phyloP scores from a whole-genome alignment of 257 asterid genomes.

The Henckelia pumila region DNA sequence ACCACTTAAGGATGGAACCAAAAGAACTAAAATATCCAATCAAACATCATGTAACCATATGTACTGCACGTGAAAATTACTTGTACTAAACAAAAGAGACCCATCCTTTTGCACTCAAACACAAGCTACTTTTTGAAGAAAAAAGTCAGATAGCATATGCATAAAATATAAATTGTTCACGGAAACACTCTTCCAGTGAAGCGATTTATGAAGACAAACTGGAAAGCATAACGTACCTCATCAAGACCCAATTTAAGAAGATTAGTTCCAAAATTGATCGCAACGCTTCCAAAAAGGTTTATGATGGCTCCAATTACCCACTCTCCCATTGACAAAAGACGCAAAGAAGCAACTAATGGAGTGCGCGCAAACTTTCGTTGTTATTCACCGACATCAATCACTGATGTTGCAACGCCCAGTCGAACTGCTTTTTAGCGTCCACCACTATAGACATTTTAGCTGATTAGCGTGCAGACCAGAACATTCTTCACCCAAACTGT shows the following conservation, averaged over 20 bases:
- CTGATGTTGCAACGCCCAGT: slow-evolving; percentile 9
- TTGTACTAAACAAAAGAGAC: no score
- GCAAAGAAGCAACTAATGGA: slow-evolving; percentile 23
- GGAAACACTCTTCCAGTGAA: neutral
- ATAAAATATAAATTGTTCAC: slow-evolving; percentile 8
- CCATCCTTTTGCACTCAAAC: no score
- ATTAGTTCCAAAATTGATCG: slow-evolving; percentile 96
- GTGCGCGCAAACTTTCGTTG: neutral
- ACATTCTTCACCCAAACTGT: neutral
- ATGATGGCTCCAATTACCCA: slow-evolving; percentile 95
- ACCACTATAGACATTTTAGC: neutral
- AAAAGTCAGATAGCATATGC: neutral
- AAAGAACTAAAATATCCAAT: no score
- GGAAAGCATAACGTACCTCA: slow-evolving; percentile 49
- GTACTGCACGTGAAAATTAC: no score
- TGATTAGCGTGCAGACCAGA: neutral
- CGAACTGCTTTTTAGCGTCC: neutral
- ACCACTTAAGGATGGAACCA: slow-evolving; percentile 9
- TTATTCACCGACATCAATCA: slow-evolving; percentile 33
- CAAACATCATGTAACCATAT: no score
- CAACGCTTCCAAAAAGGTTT: slow-evolving; percentile 88
- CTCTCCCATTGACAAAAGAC: slow-evolving; percentile 70
- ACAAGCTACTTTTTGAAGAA: no score
- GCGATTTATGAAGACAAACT: slow-evolving; percentile 4
- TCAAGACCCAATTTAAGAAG: slow-evolving; percentile 95